Evolutionary conservation across 1,139 yeast genomes (phyloP).

Genomic region (Sugiyamaella neomexicana): DNA sequence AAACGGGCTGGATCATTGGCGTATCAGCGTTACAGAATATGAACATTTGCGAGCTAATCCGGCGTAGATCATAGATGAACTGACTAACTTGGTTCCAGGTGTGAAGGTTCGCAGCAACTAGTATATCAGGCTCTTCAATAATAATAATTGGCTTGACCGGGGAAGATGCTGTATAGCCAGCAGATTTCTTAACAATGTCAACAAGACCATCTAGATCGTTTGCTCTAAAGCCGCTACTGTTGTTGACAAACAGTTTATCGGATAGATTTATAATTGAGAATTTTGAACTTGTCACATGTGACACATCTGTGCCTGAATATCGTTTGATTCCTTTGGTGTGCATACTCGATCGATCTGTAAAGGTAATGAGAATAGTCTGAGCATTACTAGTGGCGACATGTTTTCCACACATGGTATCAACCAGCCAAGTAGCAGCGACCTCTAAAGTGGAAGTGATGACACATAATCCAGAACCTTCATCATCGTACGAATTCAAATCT

Average conservation of each 20-base stretch:
- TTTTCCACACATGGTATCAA: conserved; percentile 43
- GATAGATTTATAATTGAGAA: conserved; percentile 37
- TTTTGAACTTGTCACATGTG: conserved; percentile 14
- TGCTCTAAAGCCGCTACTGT: conserved; percentile 21
- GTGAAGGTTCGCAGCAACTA: conserved; percentile 31
- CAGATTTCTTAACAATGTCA: conserved; percentile 1
- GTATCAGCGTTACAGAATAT: conserved; percentile 43
- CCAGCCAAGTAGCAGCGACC: conserved; percentile 68
- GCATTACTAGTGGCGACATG: neutral
- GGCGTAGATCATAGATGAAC: conserved; percentile 11
- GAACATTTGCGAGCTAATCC: conserved; percentile 23
- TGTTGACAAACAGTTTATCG: conserved; percentile 33
- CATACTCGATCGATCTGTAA: conserved; percentile 29
- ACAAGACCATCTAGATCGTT: conserved; percentile 13
- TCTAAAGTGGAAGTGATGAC: conserved; percentile 59
- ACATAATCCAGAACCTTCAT: conserved; percentile 43
- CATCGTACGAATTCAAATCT: conserved; percentile 35
- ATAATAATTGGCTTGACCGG: conserved; percentile 17
- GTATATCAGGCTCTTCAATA: conserved; percentile 43
- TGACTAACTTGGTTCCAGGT: conserved; percentile 14
- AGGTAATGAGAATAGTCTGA: conserved; percentile 25
- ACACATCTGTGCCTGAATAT: conserved; percentile 16
- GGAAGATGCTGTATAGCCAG: neutral
- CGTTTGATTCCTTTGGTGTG: conserved; percentile 34
- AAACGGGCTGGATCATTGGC: conserved; percentile 43